Base-by-base conservation (phyloP, 139 green algal species). In the Auxenochlorella pyrenoidosa region DNA sequence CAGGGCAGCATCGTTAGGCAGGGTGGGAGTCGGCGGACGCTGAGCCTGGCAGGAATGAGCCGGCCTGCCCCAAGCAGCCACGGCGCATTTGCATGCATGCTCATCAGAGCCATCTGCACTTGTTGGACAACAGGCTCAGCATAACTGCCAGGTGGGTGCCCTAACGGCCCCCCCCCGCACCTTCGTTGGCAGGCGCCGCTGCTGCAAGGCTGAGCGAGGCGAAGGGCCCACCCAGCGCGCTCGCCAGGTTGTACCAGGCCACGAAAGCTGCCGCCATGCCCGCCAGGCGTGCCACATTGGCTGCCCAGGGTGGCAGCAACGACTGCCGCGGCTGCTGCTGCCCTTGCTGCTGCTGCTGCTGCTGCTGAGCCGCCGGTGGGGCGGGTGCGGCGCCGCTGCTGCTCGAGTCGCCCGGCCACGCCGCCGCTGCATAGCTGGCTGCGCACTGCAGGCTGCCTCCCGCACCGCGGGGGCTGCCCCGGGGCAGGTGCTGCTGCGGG, bases 221-320 rank as follows among this genome's bases (percentile, higher is more conserved):
- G 71, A 86, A 86, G 12, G 66, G 66, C 28, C 82, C 82, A 3
- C 32, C 41, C 32, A 76, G 32, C 21, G 43, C 63, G 15, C 34
- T 30, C 4, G 83, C 34, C 40, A 87, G 51, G 13, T 68, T 60
- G 71, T 87, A 87, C 83, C 83, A 87, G n/a, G 75, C 71, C 34
- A 36, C 71, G 76, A 87, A 81, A 1, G 38, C 54, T 28, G 54
- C 47, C 38, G 83, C 83, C 28, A 58, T 58, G 34, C 72, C 72
- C 28, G 38, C 28, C 70, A 87, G 41, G 3, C 80, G 80, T 15
- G 34, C 80, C 41, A 43, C 24, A 12, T 18, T 18, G 16, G 38
- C 63, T 6, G 41, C 63, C 80, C 80, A 85, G 28, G 80, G 63
- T 5, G 80, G 80, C 80, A 85, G 63, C 60, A 63, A 43, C 40